Base-by-base conservation (phyloP, 345 rosid genomes). In the Hibiscus syriacus region DNA sequence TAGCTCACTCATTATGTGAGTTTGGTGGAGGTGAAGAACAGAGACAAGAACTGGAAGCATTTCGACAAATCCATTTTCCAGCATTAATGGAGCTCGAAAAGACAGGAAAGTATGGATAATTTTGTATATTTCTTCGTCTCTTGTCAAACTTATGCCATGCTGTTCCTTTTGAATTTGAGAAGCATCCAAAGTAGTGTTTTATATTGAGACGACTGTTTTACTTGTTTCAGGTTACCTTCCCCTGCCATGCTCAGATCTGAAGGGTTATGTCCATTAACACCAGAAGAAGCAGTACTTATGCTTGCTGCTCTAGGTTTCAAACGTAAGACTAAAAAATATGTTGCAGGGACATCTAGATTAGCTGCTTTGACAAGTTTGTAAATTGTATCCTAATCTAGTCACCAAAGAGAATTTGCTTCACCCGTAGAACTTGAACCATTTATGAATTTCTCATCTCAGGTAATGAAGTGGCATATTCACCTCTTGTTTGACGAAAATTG, bases 261-360 rank as follows among this genome's bases (percentile, higher is more conserved):
- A 81, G 99, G 99, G 53, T 74, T 94, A 62, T 94, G 97, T 48
- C 98, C 99, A 1, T 79, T 94, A 72, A 80, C 96, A 32, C 99
- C 99, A 5, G 98, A 94, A 83, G 99, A 94, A 82, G 86, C 97
- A 0, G 84, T 88, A 54, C 98, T 92, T 36, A 88, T 90, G 93
- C 96, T 94, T 57, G 91, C 89, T 1, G 99, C 93, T 72, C 97
- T 94, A 14, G 98, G 99, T 63, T 94, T 94, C 79, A 83, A 73
- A 64, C 81, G 98, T 23, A 83, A 82, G 82, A 88, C 99, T 1
- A 89, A 72, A 39, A 73, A 89, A 55, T 94, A 77, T 43, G 87
- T 94, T 41, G 99, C 99, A 2, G 97, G 99, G 5, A 93, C 97
- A 0, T 67, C 70, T 29, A 84, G 96, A 68, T 80, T 94, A 72